These are phyloP conservation scores for Pichia sp. DNA, from an alignment of 1,139 yeast species.

Conservation along the genomic window DNA sequence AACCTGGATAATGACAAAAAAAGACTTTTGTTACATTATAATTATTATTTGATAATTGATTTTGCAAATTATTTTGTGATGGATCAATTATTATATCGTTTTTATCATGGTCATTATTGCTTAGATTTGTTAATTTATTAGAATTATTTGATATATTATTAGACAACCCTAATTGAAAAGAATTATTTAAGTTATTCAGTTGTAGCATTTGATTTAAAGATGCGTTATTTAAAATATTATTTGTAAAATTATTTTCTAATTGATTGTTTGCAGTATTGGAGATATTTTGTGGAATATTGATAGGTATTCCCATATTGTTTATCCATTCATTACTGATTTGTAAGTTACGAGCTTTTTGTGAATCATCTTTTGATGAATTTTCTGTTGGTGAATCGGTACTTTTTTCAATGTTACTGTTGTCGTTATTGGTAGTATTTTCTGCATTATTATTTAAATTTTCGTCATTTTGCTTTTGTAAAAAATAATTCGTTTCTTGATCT, in stretches of 20 bases:
- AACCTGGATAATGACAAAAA: slow-evolving; percentile 47
- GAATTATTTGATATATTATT: neutral
- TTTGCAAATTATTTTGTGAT: neutral
- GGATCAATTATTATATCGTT: neutral
- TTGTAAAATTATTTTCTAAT: too few species aligned
- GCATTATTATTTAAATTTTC: neutral
- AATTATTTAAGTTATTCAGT: neutral
- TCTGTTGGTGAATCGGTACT: neutral
- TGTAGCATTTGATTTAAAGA: neutral
- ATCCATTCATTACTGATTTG: neutral
- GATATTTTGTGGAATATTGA: neutral
- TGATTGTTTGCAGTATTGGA: neutral
- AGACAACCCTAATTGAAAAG: neutral
- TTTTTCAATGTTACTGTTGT: neutral
- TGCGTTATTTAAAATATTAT: too few species aligned
- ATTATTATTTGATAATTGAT: neutral
- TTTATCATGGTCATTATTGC: neutral
- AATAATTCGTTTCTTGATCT: neutral
- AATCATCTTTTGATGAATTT: too few species aligned
- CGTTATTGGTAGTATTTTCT: neutral
- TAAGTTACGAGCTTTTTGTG: neutral
- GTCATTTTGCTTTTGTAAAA: neutral
- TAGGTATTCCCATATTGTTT: slow-evolving; percentile 2
- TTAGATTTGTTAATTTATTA: neutral
- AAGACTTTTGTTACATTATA: slow-evolving; percentile 40